Conservation (phyloP, 2,329 filamentous ascomycete species). For the Albifimbria verrucaria region DNA sequence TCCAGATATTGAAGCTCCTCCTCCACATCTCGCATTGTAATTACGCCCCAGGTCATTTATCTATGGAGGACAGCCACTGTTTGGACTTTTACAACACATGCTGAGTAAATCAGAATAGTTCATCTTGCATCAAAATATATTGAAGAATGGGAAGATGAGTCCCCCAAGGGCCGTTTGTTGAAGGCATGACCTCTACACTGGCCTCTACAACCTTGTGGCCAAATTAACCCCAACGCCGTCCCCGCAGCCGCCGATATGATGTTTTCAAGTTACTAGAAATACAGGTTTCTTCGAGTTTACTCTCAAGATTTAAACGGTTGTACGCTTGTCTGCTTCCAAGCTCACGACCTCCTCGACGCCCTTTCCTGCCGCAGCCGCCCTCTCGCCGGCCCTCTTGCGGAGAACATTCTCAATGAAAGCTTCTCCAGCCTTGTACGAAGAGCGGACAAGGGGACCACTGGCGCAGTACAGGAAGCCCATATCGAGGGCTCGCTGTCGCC, state of each 20-base stretch:
- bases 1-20: no score
- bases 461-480: conserved; percentile 98
- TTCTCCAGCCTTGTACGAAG: conserved; percentile 96
- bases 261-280: conserved; percentile 8
- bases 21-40: no score
- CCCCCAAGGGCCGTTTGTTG: not conserved
- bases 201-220: not conserved
- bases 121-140: no score
- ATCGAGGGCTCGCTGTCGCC: conserved; percentile 84
- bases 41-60: no score
- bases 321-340: conserved; percentile 27
- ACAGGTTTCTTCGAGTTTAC: not conserved
- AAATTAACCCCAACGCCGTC: not conserved
- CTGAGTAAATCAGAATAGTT: no score
- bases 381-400: conserved; percentile 66
- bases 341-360: conserved; percentile 37
- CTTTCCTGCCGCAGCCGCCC: conserved; percentile 24
- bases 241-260: conserved; percentile 4
- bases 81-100: no score
- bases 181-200: not conserved
- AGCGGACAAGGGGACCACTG: conserved; percentile 86
- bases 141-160: not conserved
- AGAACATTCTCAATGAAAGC: conserved; percentile 98
- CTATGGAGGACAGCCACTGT: no score
- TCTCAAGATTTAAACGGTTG: conserved; percentile 15